A percentile compares a stretch with the other conserved stretches of the same genome.
These are phyloP conservation scores for Talaromyces sp. DNA, from an alignment of 2,329 filamentous ascomycete species.

Conservation along the genomic window DNA sequence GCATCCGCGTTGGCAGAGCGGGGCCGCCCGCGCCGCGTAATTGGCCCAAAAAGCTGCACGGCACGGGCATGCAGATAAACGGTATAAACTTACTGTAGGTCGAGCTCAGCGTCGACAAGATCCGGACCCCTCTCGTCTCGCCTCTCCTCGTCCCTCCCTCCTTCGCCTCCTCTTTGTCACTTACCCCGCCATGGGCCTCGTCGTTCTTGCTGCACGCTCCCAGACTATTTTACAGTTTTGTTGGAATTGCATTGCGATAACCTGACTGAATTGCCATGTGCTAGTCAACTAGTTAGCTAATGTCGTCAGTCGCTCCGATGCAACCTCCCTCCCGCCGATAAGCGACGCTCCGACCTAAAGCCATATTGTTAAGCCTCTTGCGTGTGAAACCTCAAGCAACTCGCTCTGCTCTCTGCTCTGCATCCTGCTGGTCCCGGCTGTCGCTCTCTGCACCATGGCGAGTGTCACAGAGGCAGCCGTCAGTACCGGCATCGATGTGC, in stretches of 20 bases:
- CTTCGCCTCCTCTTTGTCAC: neutral
- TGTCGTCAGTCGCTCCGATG: neutral
- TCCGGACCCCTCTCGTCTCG: neutral
- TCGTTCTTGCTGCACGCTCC: neutral
- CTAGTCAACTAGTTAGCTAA: neutral
- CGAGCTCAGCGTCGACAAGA: neutral
- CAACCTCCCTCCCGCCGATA: neutral
- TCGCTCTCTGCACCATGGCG: conserved; percentile 21
- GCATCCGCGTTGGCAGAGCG: conserved; percentile 3
- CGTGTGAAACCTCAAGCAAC: neutral
- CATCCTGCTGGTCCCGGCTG: neutral
- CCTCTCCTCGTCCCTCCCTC: neutral
- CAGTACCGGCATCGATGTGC: conserved; percentile 22
- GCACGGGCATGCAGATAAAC: conserved; percentile 6
- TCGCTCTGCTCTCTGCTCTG: neutral
- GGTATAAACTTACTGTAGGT: neutral
- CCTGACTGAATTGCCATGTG: neutral
- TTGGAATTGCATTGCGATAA: neutral
- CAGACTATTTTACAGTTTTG: neutral
- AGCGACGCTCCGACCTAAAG: neutral
- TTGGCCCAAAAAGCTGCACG: conserved; percentile 14
- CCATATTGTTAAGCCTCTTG: neutral
- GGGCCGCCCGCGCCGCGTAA: conserved; percentile 8
- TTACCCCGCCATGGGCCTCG: conserved; percentile 3
- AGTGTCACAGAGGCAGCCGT: conserved; percentile 23